Evolutionary conservation across 176 grass and related monocot species (phyloP).

Genomic region (Triticum turgidum): DNA sequence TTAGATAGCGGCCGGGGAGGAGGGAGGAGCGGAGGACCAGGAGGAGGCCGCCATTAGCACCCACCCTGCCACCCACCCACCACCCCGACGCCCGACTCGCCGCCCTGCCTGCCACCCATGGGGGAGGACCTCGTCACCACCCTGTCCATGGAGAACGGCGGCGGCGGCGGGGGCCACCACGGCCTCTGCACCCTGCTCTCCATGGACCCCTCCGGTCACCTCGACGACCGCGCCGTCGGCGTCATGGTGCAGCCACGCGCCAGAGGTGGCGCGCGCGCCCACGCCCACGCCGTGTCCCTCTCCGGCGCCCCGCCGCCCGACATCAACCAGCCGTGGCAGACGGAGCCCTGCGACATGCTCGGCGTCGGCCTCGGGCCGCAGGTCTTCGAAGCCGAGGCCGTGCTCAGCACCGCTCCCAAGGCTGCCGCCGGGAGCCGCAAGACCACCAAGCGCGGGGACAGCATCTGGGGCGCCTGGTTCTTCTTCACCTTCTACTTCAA

Average conservation of each 20-base stretch:
- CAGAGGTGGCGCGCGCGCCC: conserved; percentile 18
- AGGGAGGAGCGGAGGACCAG: conserved; percentile 26
- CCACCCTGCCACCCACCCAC: neutral
- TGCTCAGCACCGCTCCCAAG: conserved; percentile 53
- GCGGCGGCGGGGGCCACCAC: conserved; percentile 37
- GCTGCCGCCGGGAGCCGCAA: conserved; percentile 49
- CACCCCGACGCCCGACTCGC: conserved; percentile 25
- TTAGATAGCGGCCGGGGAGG: conserved; percentile 64
- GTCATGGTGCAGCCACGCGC: conserved; percentile 62
- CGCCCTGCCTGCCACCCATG: conserved; percentile 25
- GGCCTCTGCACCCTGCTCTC: conserved; percentile 92
- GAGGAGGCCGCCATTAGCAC: conserved; percentile 43
- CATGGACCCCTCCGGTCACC: conserved; percentile 84
- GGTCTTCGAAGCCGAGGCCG: conserved; percentile 53
- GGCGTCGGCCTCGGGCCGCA: conserved; percentile 72
- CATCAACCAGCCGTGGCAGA: conserved; percentile 94
- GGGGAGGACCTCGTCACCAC: conserved; percentile 93
- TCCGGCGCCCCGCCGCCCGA: conserved; percentile 67
- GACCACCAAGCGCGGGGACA: conserved; percentile 81
- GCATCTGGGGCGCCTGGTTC: conserved; percentile 99
- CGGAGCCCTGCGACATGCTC: conserved; percentile 71
- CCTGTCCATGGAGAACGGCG: conserved; percentile 92
- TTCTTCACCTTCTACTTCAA: conserved; percentile 99
- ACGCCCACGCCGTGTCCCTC: conserved; percentile 34
- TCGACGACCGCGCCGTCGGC: conserved; percentile 57